Conservation (phyloP, 2,329 filamentous ascomycete species). For the Penicillium corylophilum region DNA sequence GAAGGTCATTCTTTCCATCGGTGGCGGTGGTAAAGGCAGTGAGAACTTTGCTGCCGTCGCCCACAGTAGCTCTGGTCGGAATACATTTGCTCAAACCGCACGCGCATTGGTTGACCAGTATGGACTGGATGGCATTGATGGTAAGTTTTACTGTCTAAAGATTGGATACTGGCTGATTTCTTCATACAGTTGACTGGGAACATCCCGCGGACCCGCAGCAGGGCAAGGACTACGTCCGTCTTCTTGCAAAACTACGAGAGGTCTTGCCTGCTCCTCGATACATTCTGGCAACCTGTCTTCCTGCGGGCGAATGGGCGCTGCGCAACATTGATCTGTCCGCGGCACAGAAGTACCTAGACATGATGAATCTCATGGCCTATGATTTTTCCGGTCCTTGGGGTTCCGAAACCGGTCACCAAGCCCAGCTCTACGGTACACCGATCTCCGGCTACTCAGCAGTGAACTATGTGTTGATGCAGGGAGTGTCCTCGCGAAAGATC, state of each 20-base stretch:
- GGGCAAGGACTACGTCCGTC: constrained; percentile 67
- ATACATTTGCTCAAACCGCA: constrained; percentile 70
- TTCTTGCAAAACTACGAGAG: constrained; percentile 65
- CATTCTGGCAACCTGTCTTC: constrained; percentile 69
- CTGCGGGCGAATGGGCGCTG: constrained; percentile 65
- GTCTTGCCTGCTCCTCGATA: constrained; percentile 68
- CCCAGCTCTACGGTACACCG: constrained; percentile 65
- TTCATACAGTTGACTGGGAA: constrained; percentile 72
- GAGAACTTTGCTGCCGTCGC: constrained; percentile 69
- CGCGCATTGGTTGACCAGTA: constrained; percentile 67
- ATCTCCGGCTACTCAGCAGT: constrained; percentile 66
- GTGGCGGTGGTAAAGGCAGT: constrained; percentile 63
- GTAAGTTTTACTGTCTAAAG: constrained; percentile 48
- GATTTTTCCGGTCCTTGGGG: constrained; percentile 76
- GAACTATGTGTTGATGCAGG: constrained; percentile 62
- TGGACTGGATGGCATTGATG: constrained; percentile 72
- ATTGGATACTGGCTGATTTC: background rate
- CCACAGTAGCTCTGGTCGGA: constrained; percentile 57
- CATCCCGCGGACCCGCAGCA: constrained; percentile 67
- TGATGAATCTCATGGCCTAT: constrained; percentile 77
- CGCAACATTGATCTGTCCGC: constrained; percentile 66
- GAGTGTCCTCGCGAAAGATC: constrained; percentile 69
- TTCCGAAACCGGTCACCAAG: constrained; percentile 67
- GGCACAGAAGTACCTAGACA: constrained; percentile 66
- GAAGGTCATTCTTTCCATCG: constrained; percentile 74